These are phyloP conservation scores for Neodidymelliopsis sp. DNA, from an alignment of 2,329 filamentous ascomycete species.

Conservation along the genomic window DNA sequence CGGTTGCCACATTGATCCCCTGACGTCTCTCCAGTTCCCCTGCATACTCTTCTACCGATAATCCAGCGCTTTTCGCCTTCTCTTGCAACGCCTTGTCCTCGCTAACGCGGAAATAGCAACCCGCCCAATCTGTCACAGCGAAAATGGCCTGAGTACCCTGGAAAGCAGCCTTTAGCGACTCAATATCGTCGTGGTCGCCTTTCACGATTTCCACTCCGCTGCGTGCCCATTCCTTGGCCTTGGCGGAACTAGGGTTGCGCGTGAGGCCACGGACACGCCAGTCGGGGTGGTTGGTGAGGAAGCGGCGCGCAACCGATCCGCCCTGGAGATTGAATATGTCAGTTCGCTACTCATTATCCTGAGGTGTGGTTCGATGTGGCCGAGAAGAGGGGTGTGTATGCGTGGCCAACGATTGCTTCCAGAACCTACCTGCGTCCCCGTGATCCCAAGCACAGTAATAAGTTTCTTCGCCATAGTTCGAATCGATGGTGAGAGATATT, in stretches of 20 bases:
- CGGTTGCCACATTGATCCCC: slow-evolving; percentile 52
- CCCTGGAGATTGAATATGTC: too few relatives aligned
- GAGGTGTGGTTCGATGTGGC: too few relatives aligned
- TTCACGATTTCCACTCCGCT: slow-evolving; percentile 29
- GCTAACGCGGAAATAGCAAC: neutral
- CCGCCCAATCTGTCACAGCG: slow-evolving; percentile 8
- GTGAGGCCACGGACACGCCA: slow-evolving; percentile 50
- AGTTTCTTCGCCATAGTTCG: too few relatives aligned
- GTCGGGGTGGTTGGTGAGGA: too few relatives aligned
- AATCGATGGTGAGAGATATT: too few relatives aligned
- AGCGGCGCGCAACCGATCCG: too few relatives aligned
- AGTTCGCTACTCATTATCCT: too few relatives aligned
- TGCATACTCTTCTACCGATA: slow-evolving; percentile 43
- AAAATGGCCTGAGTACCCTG: neutral
- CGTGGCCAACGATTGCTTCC: too few relatives aligned
- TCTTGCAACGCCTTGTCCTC: slow-evolving; percentile 20
- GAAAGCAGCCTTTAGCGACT: neutral
- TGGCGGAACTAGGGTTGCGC: slow-evolving; percentile 51
- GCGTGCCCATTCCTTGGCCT: slow-evolving; percentile 40
- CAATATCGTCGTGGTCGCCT: slow-evolving; percentile 14
- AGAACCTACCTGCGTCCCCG: too few relatives aligned
- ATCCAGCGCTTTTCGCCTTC: slow-evolving; percentile 25
- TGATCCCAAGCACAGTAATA: too few relatives aligned
- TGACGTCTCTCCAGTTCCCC: slow-evolving; percentile 42
- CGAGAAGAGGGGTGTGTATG: too few relatives aligned